These are phyloP conservation scores for Cadophora sp. DNA, from an alignment of 2,329 filamentous ascomycete genomes.

Conservation along the genomic window DNA sequence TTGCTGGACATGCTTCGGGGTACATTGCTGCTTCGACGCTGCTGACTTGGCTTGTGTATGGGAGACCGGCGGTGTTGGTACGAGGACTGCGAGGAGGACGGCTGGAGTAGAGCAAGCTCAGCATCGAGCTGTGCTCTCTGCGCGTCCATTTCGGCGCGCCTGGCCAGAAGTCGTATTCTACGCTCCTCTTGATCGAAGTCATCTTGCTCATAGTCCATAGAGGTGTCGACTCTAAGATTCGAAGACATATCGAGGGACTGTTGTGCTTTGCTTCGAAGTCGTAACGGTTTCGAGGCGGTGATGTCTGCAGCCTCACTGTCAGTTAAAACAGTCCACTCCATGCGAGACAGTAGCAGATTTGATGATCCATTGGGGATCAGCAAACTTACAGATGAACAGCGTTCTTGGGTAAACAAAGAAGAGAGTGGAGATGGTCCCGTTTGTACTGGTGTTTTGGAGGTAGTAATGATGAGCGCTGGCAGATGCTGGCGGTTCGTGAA, in stretches of 20 bases:
- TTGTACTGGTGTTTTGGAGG: constrained; percentile 20
- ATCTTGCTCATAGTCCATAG: constrained; percentile 18
- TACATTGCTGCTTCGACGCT: constrained; percentile 38
- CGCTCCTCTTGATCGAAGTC: constrained; percentile 22
- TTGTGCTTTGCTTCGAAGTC: constrained; percentile 18
- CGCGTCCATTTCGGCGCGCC: constrained; percentile 39
- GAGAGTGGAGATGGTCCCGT: constrained; percentile 17
- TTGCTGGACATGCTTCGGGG: constrained; percentile 41
- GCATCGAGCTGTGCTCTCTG: constrained; percentile 40
- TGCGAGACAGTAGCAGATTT: not conserved
- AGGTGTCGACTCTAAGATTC: constrained; percentile 34
- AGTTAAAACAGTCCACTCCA: constrained; percentile 21
- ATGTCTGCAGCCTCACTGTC: constrained; percentile 37
- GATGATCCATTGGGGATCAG: constrained; percentile 25
- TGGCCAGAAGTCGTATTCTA: constrained; percentile 35
- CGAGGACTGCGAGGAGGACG: constrained; percentile 24
- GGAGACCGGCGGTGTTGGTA: constrained; percentile 37
- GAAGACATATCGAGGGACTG: constrained; percentile 33
- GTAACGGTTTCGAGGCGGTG: constrained; percentile 25
- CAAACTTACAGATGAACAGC: constrained; percentile 30
- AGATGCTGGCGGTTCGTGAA: constrained; percentile 34
- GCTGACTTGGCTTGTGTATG: constrained; percentile 40
- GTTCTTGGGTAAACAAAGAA: constrained; percentile 19
- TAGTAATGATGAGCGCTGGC: constrained; percentile 28
- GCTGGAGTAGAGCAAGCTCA: constrained; percentile 33